phyloP scores from a whole-genome alignment of 805 yeast genomes.

The Sporopachydermia lactativora region DNA sequence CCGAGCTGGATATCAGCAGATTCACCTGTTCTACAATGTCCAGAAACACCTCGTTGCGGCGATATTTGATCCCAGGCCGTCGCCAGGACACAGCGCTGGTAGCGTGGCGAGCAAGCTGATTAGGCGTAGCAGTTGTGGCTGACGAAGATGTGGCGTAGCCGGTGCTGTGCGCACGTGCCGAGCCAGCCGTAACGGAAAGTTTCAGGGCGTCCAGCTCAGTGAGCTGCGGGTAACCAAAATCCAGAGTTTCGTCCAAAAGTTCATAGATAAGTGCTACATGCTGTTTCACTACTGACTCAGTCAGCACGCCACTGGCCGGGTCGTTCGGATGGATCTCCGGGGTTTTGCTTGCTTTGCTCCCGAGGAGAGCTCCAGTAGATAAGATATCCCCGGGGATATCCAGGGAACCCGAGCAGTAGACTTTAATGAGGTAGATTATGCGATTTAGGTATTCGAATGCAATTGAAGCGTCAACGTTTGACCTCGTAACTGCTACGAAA shows the following conservation, averaged over 20 bases:
- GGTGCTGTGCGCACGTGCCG: constrained; percentile 9
- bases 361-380: neutral
- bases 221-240: constrained; percentile 64
- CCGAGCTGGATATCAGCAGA: constrained; percentile 50
- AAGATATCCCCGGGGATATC: neutral
- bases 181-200: constrained; percentile 21
- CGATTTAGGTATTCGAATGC: constrained; percentile 68
- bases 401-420: constrained; percentile 19
- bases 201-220: constrained; percentile 35
- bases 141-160: constrained; percentile 6
- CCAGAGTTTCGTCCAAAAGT: constrained; percentile 59
- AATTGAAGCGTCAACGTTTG: constrained; percentile 72
- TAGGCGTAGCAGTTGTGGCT: constrained; percentile 4
- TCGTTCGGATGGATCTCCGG: constrained; percentile 1
- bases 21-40: constrained; percentile 67
- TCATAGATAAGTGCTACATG: constrained; percentile 65
- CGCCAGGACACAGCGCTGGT: constrained; percentile 54
- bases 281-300: constrained; percentile 40
- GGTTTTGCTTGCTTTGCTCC: constrained; percentile 1
- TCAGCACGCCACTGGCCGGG: constrained; percentile 16
- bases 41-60: constrained; percentile 67
- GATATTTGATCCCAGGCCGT: constrained; percentile 50
- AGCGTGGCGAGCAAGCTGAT: constrained; percentile 20
- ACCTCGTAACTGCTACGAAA: constrained; percentile 80
- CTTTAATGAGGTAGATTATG: constrained; percentile 38